Base-by-base conservation (phyloP, 495 filamentous ascomycete genomes). In the Neurospora pannonica region DNA sequence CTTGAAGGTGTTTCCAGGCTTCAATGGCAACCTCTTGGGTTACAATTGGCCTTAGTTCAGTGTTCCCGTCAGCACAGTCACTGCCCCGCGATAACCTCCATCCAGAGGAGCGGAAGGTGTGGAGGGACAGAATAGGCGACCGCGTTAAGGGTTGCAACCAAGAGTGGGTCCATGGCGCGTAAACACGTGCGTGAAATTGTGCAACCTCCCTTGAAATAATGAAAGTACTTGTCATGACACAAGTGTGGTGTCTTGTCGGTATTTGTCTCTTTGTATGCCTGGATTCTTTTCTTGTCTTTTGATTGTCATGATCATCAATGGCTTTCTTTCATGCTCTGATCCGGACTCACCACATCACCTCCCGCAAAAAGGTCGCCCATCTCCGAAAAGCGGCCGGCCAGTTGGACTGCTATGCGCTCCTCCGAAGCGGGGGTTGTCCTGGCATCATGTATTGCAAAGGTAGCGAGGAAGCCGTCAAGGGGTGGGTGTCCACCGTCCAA, bases 371-470 rank as follows among this genome's bases (percentile, higher is more conserved):
- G 79, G 87, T 94, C 21, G 85, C 87, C 13, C 86, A 86, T 15
- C 84, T 94, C 28, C 89, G 88, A 77, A 88, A 89, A 71, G 89
- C 90, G 5, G 90, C 92, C 4, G 82, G 86, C 46, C 81, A 85
- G 17, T 81, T 86, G 76, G 79, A 85, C 74, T 87, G 89, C 78
- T 86, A 85, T 39, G 90, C 89, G 4, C 86, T 94, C 15, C 84
- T 93, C 3, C 87, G 92, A 38, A 90, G 86, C 70, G 90, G 91
- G 4, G 88, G 89, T 5, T 88, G 86, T 62, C 92, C 92, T 0
- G 92, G 92, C 10, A 90, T 94, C 75, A 93, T 94, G 91, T 92
- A 94, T 79, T 91, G 90, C 62, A 90, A 93, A 79, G 90, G 89
- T 4, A 77, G 76, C 24, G 86, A 88, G 21, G 85, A 87, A 75